Evolutionary conservation across 2,329 filamentous ascomycete species (phyloP).

Genomic region (Neocatenulostroma microsporum): DNA sequence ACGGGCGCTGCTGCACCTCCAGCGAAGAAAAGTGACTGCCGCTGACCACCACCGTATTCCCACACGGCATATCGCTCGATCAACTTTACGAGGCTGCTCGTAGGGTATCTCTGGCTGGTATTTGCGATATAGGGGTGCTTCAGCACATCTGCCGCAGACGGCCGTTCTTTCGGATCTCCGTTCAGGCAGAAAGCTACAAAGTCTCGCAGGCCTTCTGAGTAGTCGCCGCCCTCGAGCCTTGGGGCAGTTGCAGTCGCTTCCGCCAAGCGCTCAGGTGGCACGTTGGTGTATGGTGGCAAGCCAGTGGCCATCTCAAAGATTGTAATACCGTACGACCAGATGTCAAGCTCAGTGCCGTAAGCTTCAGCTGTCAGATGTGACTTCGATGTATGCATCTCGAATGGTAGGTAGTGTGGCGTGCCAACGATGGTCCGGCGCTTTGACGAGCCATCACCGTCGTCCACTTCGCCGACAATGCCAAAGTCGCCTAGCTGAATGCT

Average conservation of each 20-base stretch:
- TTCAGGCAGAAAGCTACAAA: constrained; percentile 67
- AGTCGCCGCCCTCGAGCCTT: constrained; percentile 61
- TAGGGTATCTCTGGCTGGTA: constrained; percentile 56
- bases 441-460: constrained; percentile 58
- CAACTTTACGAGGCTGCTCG: constrained; percentile 54
- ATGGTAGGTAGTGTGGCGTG: constrained; percentile 81
- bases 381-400: constrained; percentile 48
- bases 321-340: constrained; percentile 79
- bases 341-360: constrained; percentile 54
- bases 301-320: constrained; percentile 75
- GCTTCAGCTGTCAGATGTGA: constrained; percentile 28
- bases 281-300: constrained; percentile 53
- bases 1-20: constrained; percentile 50
- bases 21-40: constrained; percentile 56
- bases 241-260: constrained; percentile 48
- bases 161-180: constrained; percentile 59
- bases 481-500: constrained; percentile 77
- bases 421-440: constrained; percentile 76
- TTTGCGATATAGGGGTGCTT: constrained; percentile 61
- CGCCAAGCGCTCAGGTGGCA: constrained; percentile 20
- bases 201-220: constrained; percentile 60
- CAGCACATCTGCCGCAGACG: constrained; percentile 61
- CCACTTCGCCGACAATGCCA: constrained; percentile 70
- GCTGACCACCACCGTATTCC: constrained; percentile 65
- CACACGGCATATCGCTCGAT: constrained; percentile 67